Evolutionary conservation across 169 alveolate species (phyloP).

Genomic region (Perkinsus olseni): DNA sequence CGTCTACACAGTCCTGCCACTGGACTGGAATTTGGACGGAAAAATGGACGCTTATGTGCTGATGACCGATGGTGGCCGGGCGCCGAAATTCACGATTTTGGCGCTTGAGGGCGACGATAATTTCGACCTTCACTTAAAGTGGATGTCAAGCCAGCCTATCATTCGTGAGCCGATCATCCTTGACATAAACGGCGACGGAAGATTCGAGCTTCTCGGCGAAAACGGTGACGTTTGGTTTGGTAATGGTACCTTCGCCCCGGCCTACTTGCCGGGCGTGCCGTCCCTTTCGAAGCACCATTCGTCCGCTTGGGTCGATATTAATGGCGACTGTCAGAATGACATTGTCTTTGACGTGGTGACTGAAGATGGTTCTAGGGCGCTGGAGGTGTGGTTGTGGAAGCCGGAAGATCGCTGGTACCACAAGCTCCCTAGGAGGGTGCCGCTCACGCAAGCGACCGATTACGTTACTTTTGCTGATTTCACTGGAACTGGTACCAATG

Average conservation of each 20-base stretch:
- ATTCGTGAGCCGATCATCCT: neutral
- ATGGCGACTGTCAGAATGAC: neutral
- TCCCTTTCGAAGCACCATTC: neutral
- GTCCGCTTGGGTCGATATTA: neutral
- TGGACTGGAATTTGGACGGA: neutral
- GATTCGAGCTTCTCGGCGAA: neutral
- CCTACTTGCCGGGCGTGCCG: neutral
- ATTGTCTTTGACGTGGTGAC: neutral
- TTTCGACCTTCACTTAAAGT: neutral
- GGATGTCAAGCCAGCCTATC: neutral
- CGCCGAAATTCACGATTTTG: neutral
- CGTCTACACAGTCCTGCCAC: neutral
- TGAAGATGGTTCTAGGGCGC: neutral
- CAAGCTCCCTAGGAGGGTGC: neutral
- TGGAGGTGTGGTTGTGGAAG: neutral
- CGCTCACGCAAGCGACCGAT: neutral
- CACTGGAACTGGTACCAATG: neutral
- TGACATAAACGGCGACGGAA: neutral
- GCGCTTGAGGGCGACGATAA: neutral
- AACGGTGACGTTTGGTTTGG: neutral
- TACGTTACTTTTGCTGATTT: neutral
- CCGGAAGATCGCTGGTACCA: neutral
- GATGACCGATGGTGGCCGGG: neutral
- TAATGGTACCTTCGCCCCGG: neutral
- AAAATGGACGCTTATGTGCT: neutral